These are phyloP conservation scores for Euphrasia confusa DNA, from an alignment of 257 asterid genomes.

Conservation along the genomic window DNA sequence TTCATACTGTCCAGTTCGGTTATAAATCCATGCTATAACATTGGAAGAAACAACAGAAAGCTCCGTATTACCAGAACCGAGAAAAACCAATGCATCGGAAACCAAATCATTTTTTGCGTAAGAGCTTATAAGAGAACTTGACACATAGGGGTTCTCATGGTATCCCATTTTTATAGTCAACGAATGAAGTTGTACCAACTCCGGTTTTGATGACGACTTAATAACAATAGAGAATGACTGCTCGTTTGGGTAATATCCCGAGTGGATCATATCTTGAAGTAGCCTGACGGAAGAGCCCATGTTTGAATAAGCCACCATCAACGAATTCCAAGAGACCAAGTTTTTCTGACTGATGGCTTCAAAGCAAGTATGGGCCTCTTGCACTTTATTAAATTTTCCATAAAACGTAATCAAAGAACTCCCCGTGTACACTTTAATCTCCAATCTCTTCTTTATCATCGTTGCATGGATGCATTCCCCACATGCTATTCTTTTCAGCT, in stretches of 20 bases:
- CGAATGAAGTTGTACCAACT: slow-evolving; percentile 69
- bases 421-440: slow-evolving; percentile 45
- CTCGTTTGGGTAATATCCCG: slow-evolving; percentile 53
- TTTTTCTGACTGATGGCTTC: slow-evolving; percentile 53
- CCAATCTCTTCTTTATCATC: slow-evolving; percentile 47
- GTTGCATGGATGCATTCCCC: slow-evolving; percentile 64
- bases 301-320: slow-evolving; percentile 66
- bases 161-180: slow-evolving; percentile 55
- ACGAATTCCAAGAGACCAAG: slow-evolving; percentile 67
- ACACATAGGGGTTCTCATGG: slow-evolving; percentile 46
- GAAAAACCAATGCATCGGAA: slow-evolving; percentile 49
- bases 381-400: slow-evolving; percentile 45
- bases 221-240: slow-evolving; percentile 53
- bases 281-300: slow-evolving; percentile 35
- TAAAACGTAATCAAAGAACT: slow-evolving; percentile 66
- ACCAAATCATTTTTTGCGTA: slow-evolving; percentile 52
- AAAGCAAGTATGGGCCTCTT: slow-evolving; percentile 58
- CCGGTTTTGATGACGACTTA: slow-evolving; percentile 38
- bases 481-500: slow-evolving; percentile 28
- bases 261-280: slow-evolving; percentile 51
- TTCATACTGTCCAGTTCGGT: slow-evolving; percentile 52
- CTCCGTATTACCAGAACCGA: slow-evolving; percentile 22
- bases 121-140: slow-evolving; percentile 56
- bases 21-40: slow-evolving; percentile 60
- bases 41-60: slow-evolving; percentile 52